Evolutionary conservation across 345 rosid species (phyloP).

Genomic region (Dipteronia sinensis): DNA sequence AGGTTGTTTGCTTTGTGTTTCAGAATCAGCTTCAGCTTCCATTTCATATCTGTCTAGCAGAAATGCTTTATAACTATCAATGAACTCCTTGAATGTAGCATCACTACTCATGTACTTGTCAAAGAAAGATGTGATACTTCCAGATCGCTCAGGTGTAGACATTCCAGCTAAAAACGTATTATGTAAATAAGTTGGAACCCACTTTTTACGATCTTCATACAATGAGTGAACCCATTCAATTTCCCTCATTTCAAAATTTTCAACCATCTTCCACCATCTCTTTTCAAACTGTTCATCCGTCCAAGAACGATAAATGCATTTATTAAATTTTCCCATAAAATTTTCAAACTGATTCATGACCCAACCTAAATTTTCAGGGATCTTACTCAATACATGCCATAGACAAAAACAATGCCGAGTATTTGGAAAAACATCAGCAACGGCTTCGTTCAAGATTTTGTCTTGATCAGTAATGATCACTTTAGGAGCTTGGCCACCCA

Average conservation of each 20-base stretch:
- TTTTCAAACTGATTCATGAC: constrained; percentile 21
- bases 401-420: constrained; percentile 43
- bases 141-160: constrained; percentile 35
- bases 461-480: constrained; percentile 43
- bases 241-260: constrained; percentile 31
- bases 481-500: constrained; percentile 39
- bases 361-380: constrained; percentile 30
- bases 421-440: constrained; percentile 34
- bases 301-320: constrained; percentile 45
- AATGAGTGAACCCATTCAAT: constrained; percentile 41
- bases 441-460: constrained; percentile 37
- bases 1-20: constrained; percentile 25
- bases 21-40: constrained; percentile 37
- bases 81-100: constrained; percentile 40
- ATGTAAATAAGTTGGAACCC: constrained; percentile 43
- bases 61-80: constrained; percentile 34
- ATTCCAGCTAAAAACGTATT: constrained; percentile 40
- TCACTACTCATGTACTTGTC: constrained; percentile 33
- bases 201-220: constrained; percentile 40
- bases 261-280: constrained; percentile 49
- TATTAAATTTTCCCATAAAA: constrained; percentile 32
- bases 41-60: constrained; percentile 32
- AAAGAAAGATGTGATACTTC: constrained; percentile 41
- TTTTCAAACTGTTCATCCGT: constrained; percentile 41
- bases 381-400: constrained; percentile 41